Evolutionary conservation across 1,284 basidiomycete genomes (phyloP).

Genomic region (Prillingera fragicola): DNA sequence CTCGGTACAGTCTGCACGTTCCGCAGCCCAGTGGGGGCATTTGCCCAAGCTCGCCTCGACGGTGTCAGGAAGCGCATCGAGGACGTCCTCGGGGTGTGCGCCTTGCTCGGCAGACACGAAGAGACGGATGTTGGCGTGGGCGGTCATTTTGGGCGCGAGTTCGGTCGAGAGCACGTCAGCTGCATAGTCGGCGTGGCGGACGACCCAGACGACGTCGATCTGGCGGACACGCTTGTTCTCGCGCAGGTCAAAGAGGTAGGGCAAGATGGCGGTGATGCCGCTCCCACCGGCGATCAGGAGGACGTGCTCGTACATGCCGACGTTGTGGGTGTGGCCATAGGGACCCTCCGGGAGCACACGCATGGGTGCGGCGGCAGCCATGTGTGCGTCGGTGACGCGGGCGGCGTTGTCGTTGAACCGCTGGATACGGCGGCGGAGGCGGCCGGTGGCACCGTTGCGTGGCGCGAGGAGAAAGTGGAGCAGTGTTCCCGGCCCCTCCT

Average conservation of each 20-base stretch:
- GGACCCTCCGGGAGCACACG: constrained; percentile 33
- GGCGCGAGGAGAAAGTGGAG: constrained; percentile 30
- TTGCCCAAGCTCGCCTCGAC: not conserved
- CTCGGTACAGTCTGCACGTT: too few relatives aligned
- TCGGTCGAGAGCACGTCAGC: constrained; percentile 25
- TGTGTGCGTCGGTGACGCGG: not conserved
- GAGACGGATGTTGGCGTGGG: constrained; percentile 9
- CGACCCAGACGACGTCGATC: constrained; percentile 25
- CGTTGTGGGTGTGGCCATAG: constrained; percentile 23
- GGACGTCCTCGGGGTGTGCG: not conserved
- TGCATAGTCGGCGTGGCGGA: constrained; percentile 23
- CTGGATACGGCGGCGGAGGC: constrained; percentile 1
- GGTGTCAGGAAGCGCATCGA: constrained; percentile 1
- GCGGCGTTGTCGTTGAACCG: not conserved
- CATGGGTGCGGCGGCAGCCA: not conserved
- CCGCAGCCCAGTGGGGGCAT: not conserved
- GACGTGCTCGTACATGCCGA: constrained; percentile 24
- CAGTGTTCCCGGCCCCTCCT: constrained; percentile 1
- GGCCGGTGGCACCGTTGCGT: constrained; percentile 21
- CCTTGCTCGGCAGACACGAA: constrained; percentile 11
- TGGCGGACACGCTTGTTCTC: too few relatives aligned
- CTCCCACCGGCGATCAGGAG: constrained; percentile 30
- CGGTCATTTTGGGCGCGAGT: constrained; percentile 5
- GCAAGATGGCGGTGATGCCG: constrained; percentile 31
- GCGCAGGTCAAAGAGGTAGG: constrained; percentile 24